A percentile compares a stretch with the other conserved stretches of the same genome.
These are phyloP conservation scores for Oenanthe javanica DNA, from an alignment of 140 eudicot genomes.

Conservation along the genomic window DNA sequence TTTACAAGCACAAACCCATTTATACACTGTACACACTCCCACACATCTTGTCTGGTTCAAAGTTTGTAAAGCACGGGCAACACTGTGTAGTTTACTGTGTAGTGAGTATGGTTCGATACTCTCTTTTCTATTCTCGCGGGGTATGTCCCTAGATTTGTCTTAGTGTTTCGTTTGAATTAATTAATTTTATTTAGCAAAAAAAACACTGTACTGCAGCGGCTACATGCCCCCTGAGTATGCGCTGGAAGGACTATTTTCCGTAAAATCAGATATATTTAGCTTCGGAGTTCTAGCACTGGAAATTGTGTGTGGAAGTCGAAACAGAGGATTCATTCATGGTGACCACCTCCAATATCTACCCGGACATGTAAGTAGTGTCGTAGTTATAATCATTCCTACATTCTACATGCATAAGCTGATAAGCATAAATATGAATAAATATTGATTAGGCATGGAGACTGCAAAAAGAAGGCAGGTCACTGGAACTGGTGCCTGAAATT, in stretches of 20 bases:
- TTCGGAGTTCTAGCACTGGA: slow-evolving; percentile 38
- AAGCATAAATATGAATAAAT: background rate
- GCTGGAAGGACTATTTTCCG: slow-evolving; percentile 52
- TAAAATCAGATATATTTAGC: slow-evolving; percentile 69
- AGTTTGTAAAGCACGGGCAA: background rate
- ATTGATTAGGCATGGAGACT: slow-evolving; percentile 23
- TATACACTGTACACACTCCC: background rate
- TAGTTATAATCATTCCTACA: background rate
- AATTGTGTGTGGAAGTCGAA: slow-evolving; percentile 32
- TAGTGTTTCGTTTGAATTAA: no score
- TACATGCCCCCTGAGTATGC: slow-evolving; percentile 77
- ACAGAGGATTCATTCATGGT: slow-evolving; percentile 42
- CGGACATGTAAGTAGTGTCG: slow-evolving; percentile 46
- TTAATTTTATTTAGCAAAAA: no score
- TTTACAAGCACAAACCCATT: background rate
- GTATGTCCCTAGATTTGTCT: no score
- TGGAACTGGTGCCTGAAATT: slow-evolving; percentile 11
- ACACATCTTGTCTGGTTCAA: background rate
- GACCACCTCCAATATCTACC: slow-evolving; percentile 58
- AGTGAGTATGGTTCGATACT: no score
- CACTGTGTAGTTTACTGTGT: no score
- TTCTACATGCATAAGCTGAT: background rate
- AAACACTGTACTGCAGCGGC: slow-evolving; percentile 29
- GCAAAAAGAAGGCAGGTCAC: slow-evolving; percentile 14
- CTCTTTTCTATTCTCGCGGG: no score